A percentile compares a stretch with the other conserved stretches of the same genome.
Evolutionary conservation across 192 early-diverging fungal species (phyloP).

Genomic region (Podila epigama): DNA sequence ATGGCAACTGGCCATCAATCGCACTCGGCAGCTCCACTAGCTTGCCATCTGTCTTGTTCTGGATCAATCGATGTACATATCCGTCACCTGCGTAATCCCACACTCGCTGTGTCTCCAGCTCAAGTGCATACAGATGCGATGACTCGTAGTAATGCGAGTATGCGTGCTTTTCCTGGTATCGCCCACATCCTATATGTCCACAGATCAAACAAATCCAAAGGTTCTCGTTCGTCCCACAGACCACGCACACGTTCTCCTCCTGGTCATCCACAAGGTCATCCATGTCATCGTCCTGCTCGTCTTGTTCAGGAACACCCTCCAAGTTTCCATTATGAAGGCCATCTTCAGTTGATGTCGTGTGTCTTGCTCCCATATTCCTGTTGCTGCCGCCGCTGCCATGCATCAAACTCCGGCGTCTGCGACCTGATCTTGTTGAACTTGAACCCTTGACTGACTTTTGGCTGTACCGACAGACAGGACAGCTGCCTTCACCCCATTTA

Average conservation of each 20-base stretch:
- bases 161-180: slow-evolving; percentile 92
- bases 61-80: slow-evolving; percentile 94
- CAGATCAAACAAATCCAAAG: slow-evolving; percentile 99
- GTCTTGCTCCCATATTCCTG: too few relatives aligned
- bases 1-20: slow-evolving; percentile 25
- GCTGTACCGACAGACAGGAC: slow-evolving; percentile 91
- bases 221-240: slow-evolving; percentile 77
- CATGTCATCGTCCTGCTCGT: too few relatives aligned
- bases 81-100: slow-evolving; percentile 99
- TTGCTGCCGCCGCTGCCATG: not conserved
- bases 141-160: slow-evolving; percentile 87
- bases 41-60: slow-evolving; percentile 91
- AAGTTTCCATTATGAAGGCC: too few relatives aligned
- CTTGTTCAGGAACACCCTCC: too few relatives aligned
- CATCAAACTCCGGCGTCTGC: too few relatives aligned
- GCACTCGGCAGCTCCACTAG: slow-evolving; percentile 83
- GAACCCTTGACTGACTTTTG: slow-evolving; percentile 55
- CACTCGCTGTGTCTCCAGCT: slow-evolving; percentile 94
- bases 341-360: too few relatives aligned
- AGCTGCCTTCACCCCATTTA: slow-evolving; percentile 91
- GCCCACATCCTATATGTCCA: slow-evolving; percentile 94
- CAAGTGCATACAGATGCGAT: slow-evolving; percentile 87
- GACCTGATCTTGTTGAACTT: too few relatives aligned
- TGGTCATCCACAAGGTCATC: not conserved
- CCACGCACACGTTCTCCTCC: slow-evolving; percentile 67